phyloP scores from a whole-genome alignment of 2,329 filamentous ascomycete species.

The Xylaria digitata region DNA sequence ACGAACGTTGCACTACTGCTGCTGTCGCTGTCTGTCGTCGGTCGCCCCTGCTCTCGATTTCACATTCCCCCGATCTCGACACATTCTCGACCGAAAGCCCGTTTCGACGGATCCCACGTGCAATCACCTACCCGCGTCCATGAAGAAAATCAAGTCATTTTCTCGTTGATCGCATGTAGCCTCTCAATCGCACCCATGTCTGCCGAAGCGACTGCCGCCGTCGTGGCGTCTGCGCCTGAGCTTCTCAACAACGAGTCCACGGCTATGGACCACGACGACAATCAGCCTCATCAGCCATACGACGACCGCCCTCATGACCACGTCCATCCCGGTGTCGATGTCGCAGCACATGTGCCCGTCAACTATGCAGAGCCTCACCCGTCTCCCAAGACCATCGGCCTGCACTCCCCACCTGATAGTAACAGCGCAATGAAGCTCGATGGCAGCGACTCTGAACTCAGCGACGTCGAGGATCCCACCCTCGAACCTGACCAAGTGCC shows the following conservation, averaged over 20 bases:
- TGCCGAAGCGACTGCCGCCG: constrained; percentile 65
- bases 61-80: constrained; percentile 22
- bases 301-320: constrained; percentile 32
- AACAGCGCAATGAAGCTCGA: constrained; percentile 70
- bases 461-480: constrained; percentile 69
- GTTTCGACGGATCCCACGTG: constrained; percentile 32
- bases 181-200: constrained; percentile 60
- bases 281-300: constrained; percentile 44
- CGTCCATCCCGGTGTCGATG: constrained; percentile 24
- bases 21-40: not conserved
- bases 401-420: constrained; percentile 73
- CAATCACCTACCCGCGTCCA: constrained; percentile 32
- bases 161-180: constrained; percentile 57
- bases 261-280: constrained; percentile 40
- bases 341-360: constrained; percentile 26
- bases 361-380: constrained; percentile 29
- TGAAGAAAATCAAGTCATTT: constrained; percentile 29
- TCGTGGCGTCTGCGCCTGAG: constrained; percentile 55
- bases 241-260: constrained; percentile 43
- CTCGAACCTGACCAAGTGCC: constrained; percentile 45
- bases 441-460: constrained; percentile 71
- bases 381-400: constrained; percentile 59
- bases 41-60: constrained; percentile 20
- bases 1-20: constrained; percentile 34
- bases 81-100: constrained; percentile 27